Percentiles rank a stretch among this genome's conserved stretches.
Conservation (phyloP, 2,329 filamentous ascomycete genomes). For the Microdochium paspali region DNA sequence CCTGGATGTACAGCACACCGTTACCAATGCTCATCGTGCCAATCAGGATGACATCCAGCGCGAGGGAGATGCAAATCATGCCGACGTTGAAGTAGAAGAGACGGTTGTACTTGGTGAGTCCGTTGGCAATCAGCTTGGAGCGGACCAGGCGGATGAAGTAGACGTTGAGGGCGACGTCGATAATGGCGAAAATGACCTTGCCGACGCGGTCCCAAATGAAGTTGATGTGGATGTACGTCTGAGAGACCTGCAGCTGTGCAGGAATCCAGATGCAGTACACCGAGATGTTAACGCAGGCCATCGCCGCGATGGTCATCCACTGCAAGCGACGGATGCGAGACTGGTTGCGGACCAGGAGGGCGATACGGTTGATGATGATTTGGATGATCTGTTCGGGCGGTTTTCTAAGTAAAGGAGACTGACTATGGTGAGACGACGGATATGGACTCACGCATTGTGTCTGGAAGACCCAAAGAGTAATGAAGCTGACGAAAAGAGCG, state of each 20-base stretch:
- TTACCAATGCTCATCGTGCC: conserved; percentile 28
- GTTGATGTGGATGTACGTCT: conserved; percentile 26
- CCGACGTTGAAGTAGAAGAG: conserved; percentile 29
- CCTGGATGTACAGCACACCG: conserved; percentile 30
- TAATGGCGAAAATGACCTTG: conserved; percentile 29
- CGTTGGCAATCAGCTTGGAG: conserved; percentile 27
- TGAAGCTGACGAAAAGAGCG: not conserved
- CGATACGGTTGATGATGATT: conserved; percentile 35
- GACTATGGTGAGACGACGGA: too few relatives aligned
- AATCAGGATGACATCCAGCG: conserved; percentile 27
- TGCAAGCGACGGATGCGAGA: conserved; percentile 21
- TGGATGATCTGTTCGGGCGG: conserved; percentile 20
- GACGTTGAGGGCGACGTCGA: conserved; percentile 30
- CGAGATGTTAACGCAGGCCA: conserved; percentile 30
- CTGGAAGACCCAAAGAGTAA: not conserved
- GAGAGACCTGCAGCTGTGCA: conserved; percentile 23
- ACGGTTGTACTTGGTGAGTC: conserved; percentile 30
- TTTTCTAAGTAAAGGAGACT: too few relatives aligned
- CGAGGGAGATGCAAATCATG: conserved; percentile 27
- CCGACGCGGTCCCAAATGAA: conserved; percentile 33
- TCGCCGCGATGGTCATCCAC: conserved; percentile 24
- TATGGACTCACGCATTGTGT: not conserved
- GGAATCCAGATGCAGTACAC: conserved; percentile 37
- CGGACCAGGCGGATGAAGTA: conserved; percentile 32
- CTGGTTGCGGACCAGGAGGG: conserved; percentile 25